Evolutionary conservation across 2,329 filamentous ascomycete species (phyloP).

Genomic region (Talaromyces sp.): DNA sequence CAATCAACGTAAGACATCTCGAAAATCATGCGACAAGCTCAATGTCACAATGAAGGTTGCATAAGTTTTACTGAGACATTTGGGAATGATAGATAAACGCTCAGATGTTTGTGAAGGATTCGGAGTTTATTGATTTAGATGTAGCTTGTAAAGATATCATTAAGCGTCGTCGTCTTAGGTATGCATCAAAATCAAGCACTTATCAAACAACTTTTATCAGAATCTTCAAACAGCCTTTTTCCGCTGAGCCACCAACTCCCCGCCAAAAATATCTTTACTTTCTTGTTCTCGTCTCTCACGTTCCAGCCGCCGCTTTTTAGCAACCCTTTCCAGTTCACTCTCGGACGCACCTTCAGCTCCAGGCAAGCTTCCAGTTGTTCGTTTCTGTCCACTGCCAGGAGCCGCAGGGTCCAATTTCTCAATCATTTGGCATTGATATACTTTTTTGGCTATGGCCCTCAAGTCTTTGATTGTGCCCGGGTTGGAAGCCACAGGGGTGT

Average conservation of each 20-base stretch:
- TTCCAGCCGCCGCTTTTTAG: constrained; percentile 42
- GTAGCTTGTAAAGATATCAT: background rate
- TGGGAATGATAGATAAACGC: background rate
- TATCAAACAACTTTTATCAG: background rate
- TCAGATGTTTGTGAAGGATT: background rate
- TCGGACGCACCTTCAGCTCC: constrained; percentile 30
- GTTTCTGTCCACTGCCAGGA: constrained; percentile 39
- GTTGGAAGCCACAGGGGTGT: constrained; percentile 37
- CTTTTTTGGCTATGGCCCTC: constrained; percentile 48
- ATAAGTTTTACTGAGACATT: background rate
- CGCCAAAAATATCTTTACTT: constrained; percentile 35
- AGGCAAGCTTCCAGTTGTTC: constrained; percentile 33
- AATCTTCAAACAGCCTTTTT: constrained; percentile 24
- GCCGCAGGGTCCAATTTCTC: constrained; percentile 45
- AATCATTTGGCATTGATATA: constrained; percentile 49
- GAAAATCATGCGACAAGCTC: background rate
- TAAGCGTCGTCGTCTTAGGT: background rate
- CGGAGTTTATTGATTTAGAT: background rate
- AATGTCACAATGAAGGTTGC: background rate
- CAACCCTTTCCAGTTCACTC: constrained; percentile 35
- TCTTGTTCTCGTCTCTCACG: constrained; percentile 24
- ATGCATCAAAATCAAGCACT: background rate
- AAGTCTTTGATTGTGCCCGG: constrained; percentile 42
- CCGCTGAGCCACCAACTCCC: constrained; percentile 34
- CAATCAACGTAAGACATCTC: constrained; percentile 6